phyloP scores from a whole-genome alignment of 768 basidiomycete genomes.

The Inosperma sp. region DNA sequence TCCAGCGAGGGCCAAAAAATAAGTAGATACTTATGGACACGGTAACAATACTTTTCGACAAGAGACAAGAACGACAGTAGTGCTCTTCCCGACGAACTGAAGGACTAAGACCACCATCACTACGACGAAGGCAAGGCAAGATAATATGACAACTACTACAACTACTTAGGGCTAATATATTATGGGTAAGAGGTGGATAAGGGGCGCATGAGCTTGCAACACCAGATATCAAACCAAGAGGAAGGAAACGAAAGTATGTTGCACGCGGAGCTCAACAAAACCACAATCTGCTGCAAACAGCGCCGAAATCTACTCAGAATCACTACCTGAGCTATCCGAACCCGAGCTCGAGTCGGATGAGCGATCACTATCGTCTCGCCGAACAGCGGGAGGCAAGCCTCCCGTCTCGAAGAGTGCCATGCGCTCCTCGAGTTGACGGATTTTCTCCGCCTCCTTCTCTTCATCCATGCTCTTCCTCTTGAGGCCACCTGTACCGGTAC shows the following conservation, averaged over 20 bases:
- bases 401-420: slow-evolving; percentile 76
- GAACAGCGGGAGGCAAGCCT: slow-evolving; percentile 33
- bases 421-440: slow-evolving; percentile 83
- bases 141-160: neutral
- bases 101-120: neutral
- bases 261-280: slow-evolving; percentile 19
- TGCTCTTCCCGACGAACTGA: neutral
- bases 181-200: too few relatives aligned
- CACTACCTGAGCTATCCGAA: slow-evolving; percentile 76
- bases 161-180: too few relatives aligned
- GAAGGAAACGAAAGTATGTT: too few relatives aligned
- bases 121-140: neutral
- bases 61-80: neutral
- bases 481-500: slow-evolving; percentile 82
- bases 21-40: slow-evolving; percentile 24
- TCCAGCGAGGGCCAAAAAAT: too few relatives aligned
- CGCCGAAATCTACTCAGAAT: slow-evolving; percentile 69
- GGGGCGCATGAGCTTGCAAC: too few relatives aligned
- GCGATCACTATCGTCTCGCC: slow-evolving; percentile 58
- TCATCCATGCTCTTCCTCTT: slow-evolving; percentile 98
- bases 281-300: slow-evolving; percentile 20
- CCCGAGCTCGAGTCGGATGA: slow-evolving; percentile 79
- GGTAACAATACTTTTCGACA: too few relatives aligned
- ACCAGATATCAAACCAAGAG: slow-evolving; percentile 1
- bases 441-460: slow-evolving; percentile 93